A percentile compares a stretch with the other conserved stretches of the same genome.
Evolutionary conservation across 2,329 filamentous ascomycete species (phyloP).

Genomic region (Spiromastix sp.): DNA sequence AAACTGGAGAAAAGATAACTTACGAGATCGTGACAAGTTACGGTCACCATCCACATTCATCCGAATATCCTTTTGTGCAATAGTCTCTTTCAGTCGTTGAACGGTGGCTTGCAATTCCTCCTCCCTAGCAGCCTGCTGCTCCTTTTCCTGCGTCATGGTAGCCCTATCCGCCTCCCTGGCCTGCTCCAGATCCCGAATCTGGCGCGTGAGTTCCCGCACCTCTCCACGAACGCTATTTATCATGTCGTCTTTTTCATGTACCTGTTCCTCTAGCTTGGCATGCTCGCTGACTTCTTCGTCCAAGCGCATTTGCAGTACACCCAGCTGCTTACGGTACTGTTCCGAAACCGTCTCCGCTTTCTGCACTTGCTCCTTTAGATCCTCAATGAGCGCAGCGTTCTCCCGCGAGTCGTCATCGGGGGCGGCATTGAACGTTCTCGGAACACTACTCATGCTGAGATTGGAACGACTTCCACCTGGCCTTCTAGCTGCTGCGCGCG

Average conservation of each 20-base stretch:
- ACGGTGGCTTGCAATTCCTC: constrained; percentile 87
- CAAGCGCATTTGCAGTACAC: constrained; percentile 73
- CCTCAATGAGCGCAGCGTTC: constrained; percentile 66
- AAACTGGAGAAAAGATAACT: constrained; percentile 15
- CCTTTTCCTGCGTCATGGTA: constrained; percentile 81
- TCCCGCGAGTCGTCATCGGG: constrained; percentile 67
- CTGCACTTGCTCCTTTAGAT: constrained; percentile 71
- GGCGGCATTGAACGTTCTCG: constrained; percentile 39
- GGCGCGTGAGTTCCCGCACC: constrained; percentile 70
- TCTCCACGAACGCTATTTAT: constrained; percentile 73
- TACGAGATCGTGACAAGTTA: constrained; percentile 42
- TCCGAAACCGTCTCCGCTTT: constrained; percentile 70
- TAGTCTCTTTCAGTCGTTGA: constrained; percentile 79
- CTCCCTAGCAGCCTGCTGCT: constrained; percentile 71
- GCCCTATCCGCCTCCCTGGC: constrained; percentile 87
- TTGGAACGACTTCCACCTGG: constrained; percentile 34
- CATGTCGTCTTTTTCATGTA: constrained; percentile 77
- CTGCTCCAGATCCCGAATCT: constrained; percentile 82
- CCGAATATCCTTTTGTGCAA: constrained; percentile 61
- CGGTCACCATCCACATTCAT: constrained; percentile 41
- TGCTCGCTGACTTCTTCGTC: constrained; percentile 80
- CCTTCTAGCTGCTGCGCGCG: constrained; percentile 59
- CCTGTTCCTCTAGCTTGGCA: constrained; percentile 72
- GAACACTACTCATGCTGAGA: constrained; percentile 33
- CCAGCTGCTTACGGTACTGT: constrained; percentile 71